Evolutionary conservation across 345 rosid genomes (phyloP).

Genomic region (Pistacia atlantica): DNA sequence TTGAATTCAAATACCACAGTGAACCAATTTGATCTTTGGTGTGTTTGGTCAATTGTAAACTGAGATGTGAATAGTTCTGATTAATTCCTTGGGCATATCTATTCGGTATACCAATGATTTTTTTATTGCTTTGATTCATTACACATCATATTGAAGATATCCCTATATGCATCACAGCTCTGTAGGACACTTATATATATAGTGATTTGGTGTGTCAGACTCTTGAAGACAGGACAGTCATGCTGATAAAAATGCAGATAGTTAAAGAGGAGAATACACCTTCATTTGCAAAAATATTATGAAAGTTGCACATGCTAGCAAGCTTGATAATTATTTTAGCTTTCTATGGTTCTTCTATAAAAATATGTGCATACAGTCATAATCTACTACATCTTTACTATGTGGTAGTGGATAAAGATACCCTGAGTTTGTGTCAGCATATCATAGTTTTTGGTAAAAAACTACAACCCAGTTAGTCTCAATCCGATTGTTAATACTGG

Average conservation of each 20-base stretch:
- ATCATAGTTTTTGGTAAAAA: not conserved
- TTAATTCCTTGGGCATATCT: slow-evolving; percentile 1
- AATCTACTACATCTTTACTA: no score
- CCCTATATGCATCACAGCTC: not conserved
- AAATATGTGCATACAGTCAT: not conserved
- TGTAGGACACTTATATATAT: not conserved
- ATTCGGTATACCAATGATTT: not conserved
- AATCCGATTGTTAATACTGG: not conserved
- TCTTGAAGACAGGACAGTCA: not conserved
- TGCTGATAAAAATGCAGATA: not conserved
- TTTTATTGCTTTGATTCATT: not conserved
- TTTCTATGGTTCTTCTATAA: not conserved
- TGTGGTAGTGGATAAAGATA: not conserved
- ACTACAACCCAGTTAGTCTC: not conserved
- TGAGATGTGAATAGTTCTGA: not conserved
- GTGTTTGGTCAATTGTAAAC: not conserved
- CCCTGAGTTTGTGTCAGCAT: not conserved
- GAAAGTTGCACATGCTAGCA: not conserved
- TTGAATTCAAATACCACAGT: not conserved
- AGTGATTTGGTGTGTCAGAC: not conserved
- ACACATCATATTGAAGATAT: not conserved
- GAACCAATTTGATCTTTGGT: slow-evolving; percentile 10
- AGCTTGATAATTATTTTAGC: not conserved
- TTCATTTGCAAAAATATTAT: not conserved
- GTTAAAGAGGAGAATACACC: not conserved